Percentiles rank a stretch among this genome's conserved stretches.
Conservation (phyloP, 2,329 filamentous ascomycete genomes). For the Dothideomycetes sp. region DNA sequence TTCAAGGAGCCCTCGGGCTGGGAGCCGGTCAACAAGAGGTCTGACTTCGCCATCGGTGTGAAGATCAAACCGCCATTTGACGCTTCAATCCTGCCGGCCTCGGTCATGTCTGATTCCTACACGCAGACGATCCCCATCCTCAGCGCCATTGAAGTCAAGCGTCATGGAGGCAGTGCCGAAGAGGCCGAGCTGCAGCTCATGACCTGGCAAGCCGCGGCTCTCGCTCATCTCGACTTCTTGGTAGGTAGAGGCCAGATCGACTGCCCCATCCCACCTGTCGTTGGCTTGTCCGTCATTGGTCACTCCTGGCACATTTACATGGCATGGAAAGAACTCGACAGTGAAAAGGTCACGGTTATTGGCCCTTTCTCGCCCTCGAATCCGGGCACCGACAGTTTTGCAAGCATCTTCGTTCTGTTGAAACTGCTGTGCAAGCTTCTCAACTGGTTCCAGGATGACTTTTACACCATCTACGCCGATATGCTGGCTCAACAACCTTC, state of each 20-base stretch:
- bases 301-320: neutral
- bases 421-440: neutral
- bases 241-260: neutral
- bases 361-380: neutral
- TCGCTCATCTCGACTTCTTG: neutral
- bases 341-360: neutral
- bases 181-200: slow-evolving; percentile 7
- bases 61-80: too few species aligned
- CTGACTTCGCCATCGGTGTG: too few species aligned
- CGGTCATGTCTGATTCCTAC: neutral
- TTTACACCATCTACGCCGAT: too few species aligned
- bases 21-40: too few species aligned
- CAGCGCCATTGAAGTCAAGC: slow-evolving; percentile 1
- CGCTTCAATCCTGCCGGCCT: neutral
- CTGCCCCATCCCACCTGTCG: neutral
- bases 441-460: neutral
- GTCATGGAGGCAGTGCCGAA: neutral
- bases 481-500: too few species aligned
- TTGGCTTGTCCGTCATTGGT: slow-evolving; percentile 3
- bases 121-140: neutral
- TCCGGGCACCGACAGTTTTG: neutral
- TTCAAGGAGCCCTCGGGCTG: too few species aligned
- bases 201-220: slow-evolving; percentile 1
- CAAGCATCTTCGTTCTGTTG: neutral
- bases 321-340: neutral